These are phyloP conservation scores for Capronia epimyces DNA, from an alignment of 2,329 filamentous ascomycete genomes.

Conservation along the genomic window DNA sequence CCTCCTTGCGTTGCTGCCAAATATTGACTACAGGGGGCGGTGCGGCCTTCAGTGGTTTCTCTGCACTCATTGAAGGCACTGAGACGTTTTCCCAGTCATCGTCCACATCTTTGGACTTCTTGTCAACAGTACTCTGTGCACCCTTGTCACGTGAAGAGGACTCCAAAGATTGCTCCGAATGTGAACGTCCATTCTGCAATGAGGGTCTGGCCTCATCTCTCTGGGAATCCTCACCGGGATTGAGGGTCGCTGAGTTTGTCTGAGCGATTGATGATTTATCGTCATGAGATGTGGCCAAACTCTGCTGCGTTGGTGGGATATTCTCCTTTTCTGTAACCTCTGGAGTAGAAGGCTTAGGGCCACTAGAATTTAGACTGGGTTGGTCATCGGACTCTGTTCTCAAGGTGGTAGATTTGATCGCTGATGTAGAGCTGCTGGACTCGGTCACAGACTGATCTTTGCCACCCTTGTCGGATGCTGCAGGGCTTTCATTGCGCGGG, in stretches of 20 bases:
- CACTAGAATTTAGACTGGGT: slow-evolving; percentile 32
- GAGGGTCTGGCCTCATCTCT: slow-evolving; percentile 55
- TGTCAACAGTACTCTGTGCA: slow-evolving; percentile 38
- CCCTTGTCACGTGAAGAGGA: slow-evolving; percentile 30
- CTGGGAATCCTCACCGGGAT: slow-evolving; percentile 57
- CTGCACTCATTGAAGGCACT: slow-evolving; percentile 37
- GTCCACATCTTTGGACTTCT: slow-evolving; percentile 49
- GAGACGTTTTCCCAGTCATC: slow-evolving; percentile 57
- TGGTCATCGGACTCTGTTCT: slow-evolving; percentile 16
- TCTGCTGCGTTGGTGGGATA: slow-evolving; percentile 25
- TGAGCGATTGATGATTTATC: slow-evolving; percentile 23
- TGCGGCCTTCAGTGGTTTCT: slow-evolving; percentile 67
- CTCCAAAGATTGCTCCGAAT: slow-evolving; percentile 7
- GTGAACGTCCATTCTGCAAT: slow-evolving; percentile 14
- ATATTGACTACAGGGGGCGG: slow-evolving; percentile 78
- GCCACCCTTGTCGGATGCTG: slow-evolving; percentile 18
- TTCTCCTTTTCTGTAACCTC: slow-evolving; percentile 37
- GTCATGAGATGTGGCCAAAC: slow-evolving; percentile 27
- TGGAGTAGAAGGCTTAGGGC: slow-evolving; percentile 40
- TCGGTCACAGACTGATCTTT: slow-evolving; percentile 14
- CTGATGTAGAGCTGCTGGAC: slow-evolving; percentile 4
- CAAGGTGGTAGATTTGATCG: slow-evolving; percentile 7
- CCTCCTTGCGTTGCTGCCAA: slow-evolving; percentile 75
- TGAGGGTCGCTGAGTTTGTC: slow-evolving; percentile 62
- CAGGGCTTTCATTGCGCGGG: slow-evolving; percentile 20